phyloP scores from a whole-genome alignment of 371 early-diverging fungal species.

The Rhizomucor pusillus region DNA sequence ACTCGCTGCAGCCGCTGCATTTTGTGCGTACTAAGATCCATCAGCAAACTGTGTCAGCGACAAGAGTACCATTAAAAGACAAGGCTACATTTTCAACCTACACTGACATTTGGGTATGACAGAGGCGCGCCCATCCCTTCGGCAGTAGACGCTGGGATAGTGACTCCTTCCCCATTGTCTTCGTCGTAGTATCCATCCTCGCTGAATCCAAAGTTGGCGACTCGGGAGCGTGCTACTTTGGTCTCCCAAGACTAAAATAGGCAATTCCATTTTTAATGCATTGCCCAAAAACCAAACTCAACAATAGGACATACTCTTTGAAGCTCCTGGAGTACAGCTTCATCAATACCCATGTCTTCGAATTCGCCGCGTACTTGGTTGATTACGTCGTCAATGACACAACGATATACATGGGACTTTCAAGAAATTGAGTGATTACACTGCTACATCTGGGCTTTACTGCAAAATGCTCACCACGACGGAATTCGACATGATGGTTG shows the following conservation, averaged over 20 bases:
- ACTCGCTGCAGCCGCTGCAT: constrained; percentile 37
- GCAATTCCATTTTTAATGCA: not conserved
- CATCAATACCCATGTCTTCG: constrained; percentile 89
- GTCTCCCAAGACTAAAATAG: constrained; percentile 76
- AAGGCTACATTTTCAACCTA: not conserved
- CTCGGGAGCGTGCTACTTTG: constrained; percentile 75
- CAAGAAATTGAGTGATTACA: not conserved
- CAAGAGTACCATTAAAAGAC: no score
- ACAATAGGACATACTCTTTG: constrained; percentile 62
- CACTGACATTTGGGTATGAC: constrained; percentile 31
- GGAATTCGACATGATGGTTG: constrained; percentile 39
- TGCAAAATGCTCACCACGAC: constrained; percentile 36
- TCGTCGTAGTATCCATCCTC: constrained; percentile 15
- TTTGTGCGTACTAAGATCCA: constrained; percentile 7
- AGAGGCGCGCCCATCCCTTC: constrained; percentile 13
- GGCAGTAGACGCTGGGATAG: not conserved
- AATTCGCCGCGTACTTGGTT: constrained; percentile 86
- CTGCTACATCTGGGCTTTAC: not conserved
- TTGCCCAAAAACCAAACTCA: not conserved
- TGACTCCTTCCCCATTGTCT: constrained; percentile 6
- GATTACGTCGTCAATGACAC: constrained; percentile 94
- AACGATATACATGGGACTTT: constrained; percentile 77
- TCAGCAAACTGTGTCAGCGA: no score
- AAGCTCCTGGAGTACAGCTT: constrained; percentile 82
- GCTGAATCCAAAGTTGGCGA: constrained; percentile 57